A percentile compares a stretch with the other conserved stretches of the same genome.
Evolutionary conservation across 176 grass and related monocot genomes (phyloP).

Genomic region (Alopecurus myosuroides): DNA sequence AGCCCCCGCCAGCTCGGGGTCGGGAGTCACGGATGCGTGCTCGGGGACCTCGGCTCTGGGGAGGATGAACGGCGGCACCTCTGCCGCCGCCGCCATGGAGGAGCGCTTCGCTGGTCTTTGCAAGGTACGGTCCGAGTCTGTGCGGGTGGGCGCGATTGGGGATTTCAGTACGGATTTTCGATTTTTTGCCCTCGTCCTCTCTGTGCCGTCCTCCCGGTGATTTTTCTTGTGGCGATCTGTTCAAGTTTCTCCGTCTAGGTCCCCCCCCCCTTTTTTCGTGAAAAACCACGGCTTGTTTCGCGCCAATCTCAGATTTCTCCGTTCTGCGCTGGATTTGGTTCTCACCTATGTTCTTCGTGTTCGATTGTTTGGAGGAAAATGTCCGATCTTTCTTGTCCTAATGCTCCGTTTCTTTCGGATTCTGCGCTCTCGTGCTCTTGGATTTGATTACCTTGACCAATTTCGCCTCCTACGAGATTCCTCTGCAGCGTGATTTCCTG

Average conservation of each 20-base stretch:
- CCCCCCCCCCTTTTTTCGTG: no score
- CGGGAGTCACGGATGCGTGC: neutral
- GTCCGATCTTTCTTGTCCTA: neutral
- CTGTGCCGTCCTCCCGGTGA: neutral
- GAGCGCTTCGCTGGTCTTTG: slow-evolving; percentile 35
- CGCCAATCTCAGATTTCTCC: neutral
- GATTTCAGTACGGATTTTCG: neutral
- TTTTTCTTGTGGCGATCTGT: neutral
- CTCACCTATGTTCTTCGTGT: neutral
- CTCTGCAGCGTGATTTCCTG: neutral
- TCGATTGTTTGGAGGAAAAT: neutral
- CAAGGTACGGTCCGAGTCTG: slow-evolving; percentile 20
- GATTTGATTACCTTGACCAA: neutral
- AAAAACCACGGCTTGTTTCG: neutral
- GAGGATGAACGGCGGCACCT: neutral
- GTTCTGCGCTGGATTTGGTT: neutral
- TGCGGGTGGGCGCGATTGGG: neutral
- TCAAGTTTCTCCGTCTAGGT: neutral
- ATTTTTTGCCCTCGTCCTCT: neutral
- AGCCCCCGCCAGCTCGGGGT: slow-evolving; percentile 15
- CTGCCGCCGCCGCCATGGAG: slow-evolving; percentile 13
- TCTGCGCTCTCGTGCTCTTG: neutral
- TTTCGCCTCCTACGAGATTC: neutral
- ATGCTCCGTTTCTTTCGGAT: neutral
- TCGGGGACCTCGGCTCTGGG: neutral